Conservation (phyloP, 176 grass and related monocot genomes). For the Carex cristatella region DNA sequence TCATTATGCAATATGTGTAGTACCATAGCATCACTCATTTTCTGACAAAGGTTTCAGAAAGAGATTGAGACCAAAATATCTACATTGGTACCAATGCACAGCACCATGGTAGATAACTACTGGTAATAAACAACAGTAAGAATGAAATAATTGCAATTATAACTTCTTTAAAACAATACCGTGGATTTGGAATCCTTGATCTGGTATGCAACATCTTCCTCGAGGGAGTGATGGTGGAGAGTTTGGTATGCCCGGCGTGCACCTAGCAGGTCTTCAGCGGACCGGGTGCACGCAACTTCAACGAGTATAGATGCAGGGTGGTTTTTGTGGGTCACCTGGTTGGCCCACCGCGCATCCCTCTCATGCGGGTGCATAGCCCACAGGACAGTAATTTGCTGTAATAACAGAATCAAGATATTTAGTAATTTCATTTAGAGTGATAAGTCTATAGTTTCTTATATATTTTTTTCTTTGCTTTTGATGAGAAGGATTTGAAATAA, state of each 20-base stretch:
- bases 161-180: constrained; percentile 23
- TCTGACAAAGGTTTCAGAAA: neutral
- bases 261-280: constrained; percentile 79
- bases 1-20: too few species aligned
- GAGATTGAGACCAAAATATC: neutral
- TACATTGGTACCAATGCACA: neutral
- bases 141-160: neutral
- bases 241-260: constrained; percentile 67
- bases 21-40: too few species aligned
- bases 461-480: neutral
- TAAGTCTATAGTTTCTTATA: neutral
- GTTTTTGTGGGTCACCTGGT: constrained; percentile 63
- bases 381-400: constrained; percentile 60
- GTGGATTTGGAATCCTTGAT: constrained; percentile 56
- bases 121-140: neutral
- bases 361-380: constrained; percentile 98
- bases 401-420: neutral
- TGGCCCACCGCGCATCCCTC: constrained; percentile 66
- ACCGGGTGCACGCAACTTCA: constrained; percentile 69
- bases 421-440: neutral
- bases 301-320: constrained; percentile 53
- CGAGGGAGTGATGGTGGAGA: constrained; percentile 81
- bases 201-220: constrained; percentile 82
- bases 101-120: neutral
- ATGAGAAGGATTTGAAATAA: neutral